Base-by-base conservation (phyloP, 2,329 filamentous ascomycete species). In the Xylaria sp. region DNA sequence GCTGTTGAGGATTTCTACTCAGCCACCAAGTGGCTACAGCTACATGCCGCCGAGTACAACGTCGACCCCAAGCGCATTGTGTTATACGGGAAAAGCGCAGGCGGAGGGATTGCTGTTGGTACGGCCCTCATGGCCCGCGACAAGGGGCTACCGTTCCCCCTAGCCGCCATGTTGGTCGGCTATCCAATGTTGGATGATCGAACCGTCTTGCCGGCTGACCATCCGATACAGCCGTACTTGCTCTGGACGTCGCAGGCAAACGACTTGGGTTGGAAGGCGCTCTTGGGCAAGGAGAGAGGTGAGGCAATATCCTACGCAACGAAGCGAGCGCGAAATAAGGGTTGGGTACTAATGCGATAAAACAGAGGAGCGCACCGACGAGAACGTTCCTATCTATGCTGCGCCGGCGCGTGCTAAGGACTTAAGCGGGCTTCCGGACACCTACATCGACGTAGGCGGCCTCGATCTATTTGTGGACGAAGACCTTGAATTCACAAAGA, bases 91-190 rank as follows among this genome's bases (percentile, higher is more conserved):
- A 41, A 44, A 15, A 71, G 68, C 51, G 68, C 70, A 1, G 70
- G 70, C n/a, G 69, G 70, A 2, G 67, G 66, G 1, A 47, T 71
- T 8, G 57, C 58, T 1, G 65, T 65, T 1, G 66, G 67, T 2
- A 43, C 56, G 19, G 64, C 81, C 0, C 72, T 86, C 17, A 79
- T 84, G 77, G 72, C 71, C 0, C 60, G 72, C 11, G 73, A 76
- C 49, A 66, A 58, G 29, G 64, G 60, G 1, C 44, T 74, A 1
- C 56, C 40, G 1, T 67, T 71, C 0, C 71, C 70, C 0, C 33
- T 75, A 0, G 72, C 73, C 0, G 73, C 69, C 19, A 69, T 74
- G 48, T 64, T 71, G 13, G 63, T 76, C 1, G 51, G 68, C 1
- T 75, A 73, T 43, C 74, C 75, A 9, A 75, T 75, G 74, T 53